Base-by-base conservation (phyloP, 192 early-diverging fungal genomes). In the Coemansia furcata region DNA sequence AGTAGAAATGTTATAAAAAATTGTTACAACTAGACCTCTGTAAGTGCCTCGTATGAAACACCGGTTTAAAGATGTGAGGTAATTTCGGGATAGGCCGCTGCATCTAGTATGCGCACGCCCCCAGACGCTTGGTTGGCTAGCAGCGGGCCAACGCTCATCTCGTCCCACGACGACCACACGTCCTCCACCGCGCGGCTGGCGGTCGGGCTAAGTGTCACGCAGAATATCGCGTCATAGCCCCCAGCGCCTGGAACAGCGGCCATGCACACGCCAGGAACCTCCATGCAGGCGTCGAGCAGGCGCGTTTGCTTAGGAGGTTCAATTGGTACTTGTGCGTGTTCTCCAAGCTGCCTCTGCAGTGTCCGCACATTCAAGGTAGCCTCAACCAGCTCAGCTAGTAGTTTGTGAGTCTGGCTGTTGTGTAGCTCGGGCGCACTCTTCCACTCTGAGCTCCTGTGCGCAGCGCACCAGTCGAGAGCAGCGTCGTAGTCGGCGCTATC, bases 231-330 rank as follows among this genome's bases (percentile, higher is more conserved):
- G 77, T 99, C 98, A 62, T 87, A 98, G 5, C 98, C 98, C 43
- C 98, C 98, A 57, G 97, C 95, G 52, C 98, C 98, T 21, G 98
- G 98, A 4, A 99, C 95, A 23, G 94, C 96, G 17, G 94, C 91
- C 88, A 95, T 90, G 19, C 97, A 67, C 9, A 94, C 89, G 49
- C 98, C 98, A 44, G 92, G 88, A 4, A 91, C 81, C 6, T 77
- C 63, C 69, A 90, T 84, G 68, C 92, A 95, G 3, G 89, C 88
- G 78, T 98, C 92, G 35, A 99, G 73, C 44, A 99, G 77, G 6
- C 83, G 63, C 3, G 95, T 96, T 71, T 99, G 98, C 67, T 89
- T 85, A 2, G 76, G 70, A 0, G 98, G 98, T 67, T 99, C 98
- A 49, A 99, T 91, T 7, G 94, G 92, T 6, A 96, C 95, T 21